Percentiles rank a stretch among this genome's conserved stretches.
phyloP scores from a whole-genome alignment of 345 rosid genomes.

The Dovyalis caffra region DNA sequence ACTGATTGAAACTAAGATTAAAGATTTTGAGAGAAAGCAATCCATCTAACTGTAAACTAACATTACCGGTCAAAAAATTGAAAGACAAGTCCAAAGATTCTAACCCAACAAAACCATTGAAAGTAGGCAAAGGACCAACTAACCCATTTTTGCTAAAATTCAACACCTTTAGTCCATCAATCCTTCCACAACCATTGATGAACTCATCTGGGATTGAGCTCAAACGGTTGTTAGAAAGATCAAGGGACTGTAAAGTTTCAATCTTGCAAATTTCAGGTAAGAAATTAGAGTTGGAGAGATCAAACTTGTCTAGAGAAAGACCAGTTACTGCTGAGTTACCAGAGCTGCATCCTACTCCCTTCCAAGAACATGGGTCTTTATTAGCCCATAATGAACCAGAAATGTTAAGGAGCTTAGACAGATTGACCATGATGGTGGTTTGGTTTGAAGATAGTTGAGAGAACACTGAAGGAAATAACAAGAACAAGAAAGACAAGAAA shows the following conservation, averaged over 20 bases:
- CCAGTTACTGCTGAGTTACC: slow-evolving; percentile 26
- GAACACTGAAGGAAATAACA: slow-evolving; percentile 23
- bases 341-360: slow-evolving; percentile 47
- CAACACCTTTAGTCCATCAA: slow-evolving; percentile 44
- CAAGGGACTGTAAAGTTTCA: slow-evolving; percentile 52
- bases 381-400: slow-evolving; percentile 37
- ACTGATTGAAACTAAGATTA: slow-evolving; percentile 38
- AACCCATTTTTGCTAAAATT: slow-evolving; percentile 53
- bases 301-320: slow-evolving; percentile 40
- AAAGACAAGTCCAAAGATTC: slow-evolving; percentile 58
- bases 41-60: slow-evolving; percentile 42
- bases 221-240: slow-evolving; percentile 51
- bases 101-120: slow-evolving; percentile 46
- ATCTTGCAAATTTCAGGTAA: slow-evolving; percentile 50
- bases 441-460: slow-evolving; percentile 42
- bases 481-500: slow-evolving; percentile 13
- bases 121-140: slow-evolving; percentile 43
- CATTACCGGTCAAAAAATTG: slow-evolving; percentile 37
- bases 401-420: slow-evolving; percentile 30
- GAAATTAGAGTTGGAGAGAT: slow-evolving; percentile 38
- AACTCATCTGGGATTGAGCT: slow-evolving; percentile 49
- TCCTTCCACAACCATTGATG: slow-evolving; percentile 38
- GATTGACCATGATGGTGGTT: slow-evolving; percentile 35
- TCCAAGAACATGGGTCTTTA: slow-evolving; percentile 55
- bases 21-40: slow-evolving; percentile 47